Base-by-base conservation (phyloP, 495 filamentous ascomycete species). In the Pseudomonodictys pantanalensis region DNA sequence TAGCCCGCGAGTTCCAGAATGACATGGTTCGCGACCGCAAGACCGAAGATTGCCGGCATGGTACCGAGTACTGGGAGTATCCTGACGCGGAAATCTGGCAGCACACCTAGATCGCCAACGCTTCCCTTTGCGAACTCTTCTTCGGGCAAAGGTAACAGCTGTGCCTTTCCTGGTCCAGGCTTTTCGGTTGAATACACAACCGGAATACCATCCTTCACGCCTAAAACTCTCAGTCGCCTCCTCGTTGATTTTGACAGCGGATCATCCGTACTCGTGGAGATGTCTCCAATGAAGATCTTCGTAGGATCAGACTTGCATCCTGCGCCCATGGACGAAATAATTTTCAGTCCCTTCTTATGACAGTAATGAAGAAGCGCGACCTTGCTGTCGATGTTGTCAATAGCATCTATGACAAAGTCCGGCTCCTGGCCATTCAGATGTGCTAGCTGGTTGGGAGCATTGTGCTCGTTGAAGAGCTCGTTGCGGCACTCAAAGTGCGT, bases 221-320 rank as follows among this genome's bases (percentile, higher is more conserved):
- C 92, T 6, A 86, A 69, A n/a, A 84, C 70, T 59, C 92, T 89
- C 10, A 99, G 75, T 18, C 86, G 81, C 4, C 92, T 81, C 22
- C 93, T 80, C 3, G 91, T 96, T 25, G 84, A 83, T 68, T 90
- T 83, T 23, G 91, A 96, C 2, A 99, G 81, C 12, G 88, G 90
- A 63, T 99, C 93, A 62, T 97, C 93, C 0, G 85, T 88, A 64
- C 87, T 93, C 3, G 83, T 79, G 2, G 89, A 91, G 60, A 99
- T 97, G 67, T 99, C 93, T 18, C 90, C 91, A 20, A 97, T 87
- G 66, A 88, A 86, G 51, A 98, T 81, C n/a, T 86, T 80, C 1
- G 92, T 96, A 2, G 95, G 95, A 68, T 99, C 93, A 11, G 89
- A 92, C 76, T 99, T 99, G 72, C 92, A 97, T 0, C 92, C 93